Evolutionary conservation across 768 basidiomycete genomes (phyloP).

Genomic region (Suillus placidus): DNA sequence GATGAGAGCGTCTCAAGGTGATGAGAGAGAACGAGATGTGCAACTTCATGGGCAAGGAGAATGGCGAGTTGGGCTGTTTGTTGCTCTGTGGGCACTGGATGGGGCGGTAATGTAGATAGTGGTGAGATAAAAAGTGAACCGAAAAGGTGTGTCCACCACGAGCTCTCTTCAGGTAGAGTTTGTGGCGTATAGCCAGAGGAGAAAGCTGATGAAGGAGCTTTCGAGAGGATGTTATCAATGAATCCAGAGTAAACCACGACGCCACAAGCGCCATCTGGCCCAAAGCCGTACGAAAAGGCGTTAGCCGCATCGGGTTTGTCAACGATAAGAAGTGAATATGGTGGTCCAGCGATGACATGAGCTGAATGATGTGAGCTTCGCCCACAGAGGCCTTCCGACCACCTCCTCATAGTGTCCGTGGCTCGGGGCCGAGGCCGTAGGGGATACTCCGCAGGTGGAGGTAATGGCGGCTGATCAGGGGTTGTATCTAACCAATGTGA

Average conservation of each 20-base stretch:
- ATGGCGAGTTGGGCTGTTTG: conserved; percentile 90
- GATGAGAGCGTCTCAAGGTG: conserved; percentile 92
- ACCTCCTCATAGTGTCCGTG: conserved; percentile 65
- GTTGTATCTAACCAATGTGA: conserved; percentile 58
- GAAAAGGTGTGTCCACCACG: conserved; percentile 54
- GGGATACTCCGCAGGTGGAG: conserved; percentile 82
- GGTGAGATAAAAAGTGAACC: conserved; percentile 43
- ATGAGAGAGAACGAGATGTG: conserved; percentile 88
- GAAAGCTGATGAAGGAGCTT: conserved; percentile 25
- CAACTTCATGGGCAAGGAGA: conserved; percentile 90
- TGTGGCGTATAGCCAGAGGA: conserved; percentile 29
- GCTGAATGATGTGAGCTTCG: conserved; percentile 45
- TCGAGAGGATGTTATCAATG: conserved; percentile 79
- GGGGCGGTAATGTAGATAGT: conserved; percentile 33
- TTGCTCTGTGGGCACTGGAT: conserved; percentile 67
- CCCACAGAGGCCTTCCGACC: conserved; percentile 53
- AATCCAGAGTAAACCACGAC: conserved; percentile 95
- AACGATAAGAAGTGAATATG: conserved; percentile 88
- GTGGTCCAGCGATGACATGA: conserved; percentile 74
- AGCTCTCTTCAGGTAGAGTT: conserved; percentile 26
- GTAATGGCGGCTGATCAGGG: conserved; percentile 58
- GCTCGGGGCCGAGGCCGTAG: conserved; percentile 82
- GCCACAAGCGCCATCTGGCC: conserved; percentile 87
- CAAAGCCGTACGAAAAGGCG: conserved; percentile 96
- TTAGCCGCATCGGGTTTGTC: conserved; percentile 84